phyloP scores from a whole-genome alignment of 2,329 filamentous ascomycete genomes.

The Phialophora chinensis region DNA sequence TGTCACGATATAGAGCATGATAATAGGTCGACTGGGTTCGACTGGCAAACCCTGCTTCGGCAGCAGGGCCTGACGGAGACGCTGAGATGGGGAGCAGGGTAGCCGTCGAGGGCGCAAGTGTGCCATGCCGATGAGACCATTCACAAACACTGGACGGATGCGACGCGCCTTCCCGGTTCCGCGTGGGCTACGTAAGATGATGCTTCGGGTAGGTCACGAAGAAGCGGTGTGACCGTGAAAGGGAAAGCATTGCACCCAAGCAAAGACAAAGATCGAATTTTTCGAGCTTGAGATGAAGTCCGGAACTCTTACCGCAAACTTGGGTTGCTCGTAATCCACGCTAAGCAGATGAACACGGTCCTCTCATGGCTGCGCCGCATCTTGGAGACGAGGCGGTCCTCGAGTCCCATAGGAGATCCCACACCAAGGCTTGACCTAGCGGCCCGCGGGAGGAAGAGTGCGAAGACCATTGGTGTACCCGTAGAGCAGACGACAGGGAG shows the following conservation, averaged over 20 bases:
- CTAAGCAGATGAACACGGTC: background rate
- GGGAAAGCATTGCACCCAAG: background rate
- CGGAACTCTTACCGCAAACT: background rate
- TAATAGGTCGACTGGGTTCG: background rate
- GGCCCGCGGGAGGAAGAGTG: background rate
- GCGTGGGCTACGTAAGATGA: background rate
- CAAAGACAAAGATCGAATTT: background rate
- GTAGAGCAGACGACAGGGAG: background rate
- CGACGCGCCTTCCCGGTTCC: background rate
- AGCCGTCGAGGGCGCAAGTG: background rate
- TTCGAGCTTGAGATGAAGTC: slow-evolving; percentile 1
- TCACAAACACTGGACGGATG: background rate
- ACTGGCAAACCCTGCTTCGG: background rate
- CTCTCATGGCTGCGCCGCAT: background rate
- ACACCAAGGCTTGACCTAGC: background rate
- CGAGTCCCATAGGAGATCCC: background rate
- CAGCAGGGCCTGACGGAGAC: background rate
- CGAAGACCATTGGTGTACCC: background rate
- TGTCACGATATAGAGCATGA: background rate
- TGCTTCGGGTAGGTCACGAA: background rate
- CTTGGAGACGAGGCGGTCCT: background rate
- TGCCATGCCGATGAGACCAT: background rate
- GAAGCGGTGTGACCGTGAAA: slow-evolving; percentile 1
- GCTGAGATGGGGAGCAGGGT: background rate
- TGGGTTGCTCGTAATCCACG: background rate